These are phyloP conservation scores for Letharia lupina DNA, from an alignment of 495 filamentous ascomycete species.

Conservation along the genomic window DNA sequence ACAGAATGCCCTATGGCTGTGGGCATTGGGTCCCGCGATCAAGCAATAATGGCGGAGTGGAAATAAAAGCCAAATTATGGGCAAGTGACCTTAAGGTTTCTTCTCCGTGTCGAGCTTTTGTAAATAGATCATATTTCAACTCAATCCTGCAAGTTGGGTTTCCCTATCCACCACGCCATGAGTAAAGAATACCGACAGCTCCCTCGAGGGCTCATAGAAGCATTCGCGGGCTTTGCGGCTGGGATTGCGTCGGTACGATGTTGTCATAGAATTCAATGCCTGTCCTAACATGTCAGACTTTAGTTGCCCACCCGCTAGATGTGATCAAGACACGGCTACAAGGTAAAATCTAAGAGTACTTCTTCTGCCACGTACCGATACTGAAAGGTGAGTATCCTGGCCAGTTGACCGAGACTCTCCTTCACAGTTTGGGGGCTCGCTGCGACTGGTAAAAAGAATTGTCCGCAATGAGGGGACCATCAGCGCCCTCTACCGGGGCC, in stretches of 20 bases:
- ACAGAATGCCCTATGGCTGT: not conserved
- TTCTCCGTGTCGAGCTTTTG: not conserved
- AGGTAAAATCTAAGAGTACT: constrained; percentile 39
- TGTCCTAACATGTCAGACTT: constrained; percentile 6
- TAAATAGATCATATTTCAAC: constrained; percentile 2
- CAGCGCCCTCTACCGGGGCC: constrained; percentile 73
- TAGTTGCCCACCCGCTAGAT: constrained; percentile 74
- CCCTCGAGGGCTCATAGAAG: constrained; percentile 75
- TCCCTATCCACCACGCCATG: constrained; percentile 7
- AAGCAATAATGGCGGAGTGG: not conserved
- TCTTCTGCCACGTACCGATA: not conserved
- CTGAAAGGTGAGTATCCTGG: constrained; percentile 6
- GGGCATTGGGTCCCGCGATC: not conserved
- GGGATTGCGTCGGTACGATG: constrained; percentile 72
- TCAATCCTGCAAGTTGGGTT: not conserved
- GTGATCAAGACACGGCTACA: constrained; percentile 94
- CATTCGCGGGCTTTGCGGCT: constrained; percentile 81
- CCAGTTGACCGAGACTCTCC: constrained; percentile 43
- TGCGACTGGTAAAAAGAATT: constrained; percentile 48
- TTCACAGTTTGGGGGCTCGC: constrained; percentile 33
- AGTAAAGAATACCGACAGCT: constrained; percentile 39
- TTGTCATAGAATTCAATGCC: not conserved
- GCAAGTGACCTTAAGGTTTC: not conserved
- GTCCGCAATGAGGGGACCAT: constrained; percentile 49
- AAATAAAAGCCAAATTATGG: not conserved